Conservation (phyloP, 306 rosid genomes). For the Cucurbita argyrosperma region DNA sequence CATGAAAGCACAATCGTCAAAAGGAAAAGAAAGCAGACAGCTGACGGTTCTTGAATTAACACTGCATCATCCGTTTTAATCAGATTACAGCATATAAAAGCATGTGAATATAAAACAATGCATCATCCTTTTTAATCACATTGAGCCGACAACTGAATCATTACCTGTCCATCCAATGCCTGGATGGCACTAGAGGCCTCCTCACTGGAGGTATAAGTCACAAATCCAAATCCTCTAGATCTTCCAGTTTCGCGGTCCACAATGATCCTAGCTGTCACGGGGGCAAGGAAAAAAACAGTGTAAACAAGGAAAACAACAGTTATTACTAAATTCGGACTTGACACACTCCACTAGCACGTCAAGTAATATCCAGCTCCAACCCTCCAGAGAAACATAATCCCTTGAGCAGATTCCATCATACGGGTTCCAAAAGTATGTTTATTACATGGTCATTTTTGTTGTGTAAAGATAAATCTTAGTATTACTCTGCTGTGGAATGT, state of each 20-base stretch:
- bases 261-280: conserved; percentile 53
- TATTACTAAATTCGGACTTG: not conserved
- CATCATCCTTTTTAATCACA: not conserved
- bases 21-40: no score
- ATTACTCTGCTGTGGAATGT: no score
- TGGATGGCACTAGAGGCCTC: conserved; percentile 86
- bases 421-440: not conserved
- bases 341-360: not conserved
- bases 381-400: not conserved
- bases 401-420: not conserved
- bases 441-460: not conserved
- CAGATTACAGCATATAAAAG: not conserved
- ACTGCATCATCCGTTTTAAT: no score
- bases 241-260: conserved; percentile 72
- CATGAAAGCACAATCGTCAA: no score
- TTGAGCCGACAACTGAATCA: not conserved
- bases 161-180: conserved; percentile 87
- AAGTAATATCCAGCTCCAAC: not conserved
- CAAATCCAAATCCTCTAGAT: conserved; percentile 85
- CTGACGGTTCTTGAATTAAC: no score
- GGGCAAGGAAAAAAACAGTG: not conserved
- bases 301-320: not conserved
- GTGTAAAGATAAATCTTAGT: not conserved
- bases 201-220: conserved; percentile 56
- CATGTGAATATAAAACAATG: not conserved